Percentiles rank a stretch among this genome's conserved stretches.
These are phyloP conservation scores for Arxiozyma telluris DNA, from an alignment of 1,139 yeast species.

Conservation along the genomic window DNA sequence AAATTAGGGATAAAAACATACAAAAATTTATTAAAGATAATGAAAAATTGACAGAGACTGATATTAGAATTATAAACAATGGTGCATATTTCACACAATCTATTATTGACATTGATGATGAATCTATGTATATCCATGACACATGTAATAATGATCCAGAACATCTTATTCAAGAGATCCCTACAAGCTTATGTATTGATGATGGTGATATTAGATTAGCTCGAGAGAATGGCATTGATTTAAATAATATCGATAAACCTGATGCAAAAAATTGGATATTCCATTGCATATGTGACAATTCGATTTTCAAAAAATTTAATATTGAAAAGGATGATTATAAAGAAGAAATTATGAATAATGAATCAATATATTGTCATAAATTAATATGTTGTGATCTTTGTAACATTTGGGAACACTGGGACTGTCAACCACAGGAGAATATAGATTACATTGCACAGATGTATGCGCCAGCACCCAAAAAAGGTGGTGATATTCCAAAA, in stretches of 20 bases:
- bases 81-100: conserved; percentile 7
- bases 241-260: conserved; percentile 12
- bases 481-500: conserved; percentile 2
- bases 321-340: conserved; percentile 25
- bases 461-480: conserved; percentile 7
- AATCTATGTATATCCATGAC: conserved; percentile 1
- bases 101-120: conserved; percentile 3
- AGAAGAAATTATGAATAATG: conserved; percentile 8
- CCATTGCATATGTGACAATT: conserved; percentile 22
- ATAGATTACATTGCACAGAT: conserved; percentile 11
- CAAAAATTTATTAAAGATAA: conserved; percentile 6
- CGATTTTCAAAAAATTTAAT: conserved; percentile 7
- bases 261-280: conserved; percentile 27
- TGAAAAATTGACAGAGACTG: conserved; percentile 6
- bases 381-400: conserved; percentile 30
- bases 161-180: conserved; percentile 17
- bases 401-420: conserved; percentile 30
- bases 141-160: not conserved
- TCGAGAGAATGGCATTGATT: conserved; percentile 15
- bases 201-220: conserved; percentile 19
- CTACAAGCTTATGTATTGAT: conserved; percentile 22
- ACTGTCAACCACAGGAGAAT: conserved; percentile 16
- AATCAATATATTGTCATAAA: conserved; percentile 10
- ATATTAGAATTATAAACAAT: conserved; percentile 4
- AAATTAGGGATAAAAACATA: conserved; percentile 9